Conservation (phyloP, 2,329 filamentous ascomycete genomes). For the Penicillium sp. region DNA sequence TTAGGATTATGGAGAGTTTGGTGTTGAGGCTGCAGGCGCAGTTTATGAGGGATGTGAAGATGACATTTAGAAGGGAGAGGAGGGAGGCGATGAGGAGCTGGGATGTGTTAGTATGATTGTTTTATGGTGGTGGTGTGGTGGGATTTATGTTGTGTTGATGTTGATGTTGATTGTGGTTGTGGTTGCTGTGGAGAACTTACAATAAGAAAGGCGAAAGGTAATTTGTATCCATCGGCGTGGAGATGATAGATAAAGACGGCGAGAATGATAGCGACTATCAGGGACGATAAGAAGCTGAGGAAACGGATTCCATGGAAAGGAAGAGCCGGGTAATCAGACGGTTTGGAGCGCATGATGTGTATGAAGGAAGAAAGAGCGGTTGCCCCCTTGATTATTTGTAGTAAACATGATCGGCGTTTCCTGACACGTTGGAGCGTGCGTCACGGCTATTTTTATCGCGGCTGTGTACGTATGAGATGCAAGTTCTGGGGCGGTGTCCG, state of each 20-base stretch:
- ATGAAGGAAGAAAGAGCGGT: slow-evolving; percentile 3
- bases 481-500: background rate
- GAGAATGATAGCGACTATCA: slow-evolving; percentile 56
- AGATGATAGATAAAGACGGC: slow-evolving; percentile 58
- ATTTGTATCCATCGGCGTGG: slow-evolving; percentile 50
- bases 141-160: background rate
- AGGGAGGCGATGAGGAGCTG: slow-evolving; percentile 55
- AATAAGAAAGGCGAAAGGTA: slow-evolving; percentile 62
- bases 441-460: slow-evolving; percentile 40
- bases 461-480: background rate
- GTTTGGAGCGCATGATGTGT: slow-evolving; percentile 33
- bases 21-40: slow-evolving; percentile 54
- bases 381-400: slow-evolving; percentile 7
- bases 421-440: slow-evolving; percentile 73
- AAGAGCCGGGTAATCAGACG: slow-evolving; percentile 41
- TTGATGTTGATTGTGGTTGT: background rate
- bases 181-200: slow-evolving; percentile 39
- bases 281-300: slow-evolving; percentile 51
- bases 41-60: slow-evolving; percentile 53
- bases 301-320: slow-evolving; percentile 43
- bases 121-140: background rate
- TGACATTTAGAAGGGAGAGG: slow-evolving; percentile 52
- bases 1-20: slow-evolving; percentile 51
- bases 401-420: slow-evolving; percentile 40
- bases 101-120: background rate